Evolutionary conservation across 805 yeast species (phyloP), one percentile per base, ranked within the genome.

Genomic region (Ogataea methylovora): DNA sequence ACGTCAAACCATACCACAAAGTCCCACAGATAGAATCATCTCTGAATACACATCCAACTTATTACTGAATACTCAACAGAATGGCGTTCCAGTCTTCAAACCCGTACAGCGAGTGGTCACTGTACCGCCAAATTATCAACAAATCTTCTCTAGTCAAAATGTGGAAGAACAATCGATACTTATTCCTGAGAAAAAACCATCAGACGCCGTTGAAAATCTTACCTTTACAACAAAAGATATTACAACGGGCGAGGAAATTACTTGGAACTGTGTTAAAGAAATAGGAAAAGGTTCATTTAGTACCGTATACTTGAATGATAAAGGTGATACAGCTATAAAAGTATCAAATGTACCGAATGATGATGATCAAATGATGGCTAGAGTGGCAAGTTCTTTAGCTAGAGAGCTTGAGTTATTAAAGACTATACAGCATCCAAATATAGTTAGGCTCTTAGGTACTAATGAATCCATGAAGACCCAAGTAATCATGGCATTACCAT

Each of bases 231-330:
- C 50, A 4, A 26, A 33, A 19, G 38, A 36, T 13, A 28, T 37
- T 7, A 24, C 29, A 13, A 46, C 46, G 1, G 44, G 37, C 13
- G 23, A 22, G 9, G 32, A 32, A 18, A 56, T 51, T 17, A 32
- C 38, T 17, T 67, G 72, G 71, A 46, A 45, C 18, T 58, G 58
- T 35, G 34, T 58, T 1, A 56, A 52, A 29, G 62, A 68, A 28
- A 61, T 83, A 4, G 94, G 94, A 1, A 46, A 61, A 15, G 94
- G 94, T 0, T 71, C 77, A 20, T 83, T 82, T 53, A 78, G 86
- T 52, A 67, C 65, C 7, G 92, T 83, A 9, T 65, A 72, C 13
- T 47, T 72, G 12, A 81, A 73, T 5, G 15, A 8, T 12, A 47
- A 43, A n/a, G 28, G 22, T 1, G 30, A 35, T 18, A 79, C 79